Conservation (phyloP, 148 eudicot genomes). For the Simmondsia chinensis region DNA sequence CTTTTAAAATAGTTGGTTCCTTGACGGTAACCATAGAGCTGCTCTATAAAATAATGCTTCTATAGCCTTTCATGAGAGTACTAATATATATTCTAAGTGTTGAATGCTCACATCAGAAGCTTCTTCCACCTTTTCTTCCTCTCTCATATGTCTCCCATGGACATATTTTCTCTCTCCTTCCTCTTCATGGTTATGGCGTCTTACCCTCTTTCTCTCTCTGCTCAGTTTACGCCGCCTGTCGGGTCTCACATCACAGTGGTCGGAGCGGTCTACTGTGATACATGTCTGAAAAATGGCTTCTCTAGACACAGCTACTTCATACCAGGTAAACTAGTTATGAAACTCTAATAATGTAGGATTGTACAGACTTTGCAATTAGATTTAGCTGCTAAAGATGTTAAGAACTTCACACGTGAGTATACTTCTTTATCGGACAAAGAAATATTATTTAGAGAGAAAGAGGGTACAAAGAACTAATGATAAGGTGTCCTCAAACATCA, state of each 20-base stretch:
- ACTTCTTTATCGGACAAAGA: too few relatives aligned
- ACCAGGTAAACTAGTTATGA: too few relatives aligned
- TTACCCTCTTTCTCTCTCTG: conserved; percentile 10
- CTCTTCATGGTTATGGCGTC: conserved; percentile 17
- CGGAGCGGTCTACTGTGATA: conserved; percentile 72
- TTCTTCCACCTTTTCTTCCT: conserved; percentile 1
- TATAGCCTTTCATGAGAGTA: conserved; percentile 2
- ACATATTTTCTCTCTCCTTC: conserved; percentile 17
- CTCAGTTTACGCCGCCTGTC: conserved; percentile 17
- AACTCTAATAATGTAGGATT: too few relatives aligned
- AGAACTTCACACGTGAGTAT: too few relatives aligned
- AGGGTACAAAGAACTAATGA: too few relatives aligned
- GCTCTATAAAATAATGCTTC: conserved; percentile 5
- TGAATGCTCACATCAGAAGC: conserved; percentile 13
- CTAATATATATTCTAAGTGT: conserved; percentile 4
- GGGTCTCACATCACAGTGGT: conserved; percentile 45
- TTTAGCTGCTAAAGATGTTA: too few relatives aligned
- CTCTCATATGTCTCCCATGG: conserved; percentile 18
- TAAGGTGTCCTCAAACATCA: too few relatives aligned
- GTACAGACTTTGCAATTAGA: too few relatives aligned
- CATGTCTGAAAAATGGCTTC: conserved; percentile 43
- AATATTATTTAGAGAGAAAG: too few relatives aligned
- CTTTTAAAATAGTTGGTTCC: too few relatives aligned
- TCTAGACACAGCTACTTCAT: conserved; percentile 62
- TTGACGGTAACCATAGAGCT: too few relatives aligned